Base-by-base conservation (phyloP, 1,284 basidiomycete species). In the Hymenochaete sp. region DNA sequence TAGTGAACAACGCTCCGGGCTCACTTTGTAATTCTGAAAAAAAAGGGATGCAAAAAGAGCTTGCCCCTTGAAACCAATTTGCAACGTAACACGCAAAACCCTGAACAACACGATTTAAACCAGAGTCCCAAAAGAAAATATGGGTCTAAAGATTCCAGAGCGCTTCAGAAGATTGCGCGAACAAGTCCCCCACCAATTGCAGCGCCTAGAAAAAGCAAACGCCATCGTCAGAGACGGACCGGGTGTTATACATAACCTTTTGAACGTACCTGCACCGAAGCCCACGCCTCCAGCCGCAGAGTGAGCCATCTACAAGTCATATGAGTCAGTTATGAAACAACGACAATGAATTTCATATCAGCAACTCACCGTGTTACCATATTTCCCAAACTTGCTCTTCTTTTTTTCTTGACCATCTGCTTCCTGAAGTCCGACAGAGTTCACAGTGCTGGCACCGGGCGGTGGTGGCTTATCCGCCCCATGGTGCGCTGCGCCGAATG, bases 281-380 rank as follows among this genome's bases (percentile, higher is more conserved):
- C 82, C 82, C 43, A 77, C 72, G 58, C 82, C 82, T 36, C 81
- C 80, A 3, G 71, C 82, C 32, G 82, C 81, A 38, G 77, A 73
- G 38, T 73, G 68, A 3, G 79, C 79, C 66, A 83, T 70, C 78
- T 79, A 40, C 14, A 37, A 33, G 10, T 42, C 45, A 10, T 43
- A 16, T 36, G 19, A 29, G 25, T 35, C 32, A 35, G 28, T 31
- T 31, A 9, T 31, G 28, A 31, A 31, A 31, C 10, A 31, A 14
- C 28, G 14, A 10, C 28, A 31, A 41, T 28, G 19, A 10, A 21
- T 4, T 8, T n/a, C n/a, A 19, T 33, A 40, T 22, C 33, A 38
- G 21, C 54, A 27, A 59, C 50, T 28, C 33, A 38, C 31, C 10
- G 48, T 49, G 16, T 41, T 48, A 7, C 44, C 58, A 27, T 44